Evolutionary conservation across 164 flowering plant genomes (phyloP).

Genomic region (Nymphaea colorata): DNA sequence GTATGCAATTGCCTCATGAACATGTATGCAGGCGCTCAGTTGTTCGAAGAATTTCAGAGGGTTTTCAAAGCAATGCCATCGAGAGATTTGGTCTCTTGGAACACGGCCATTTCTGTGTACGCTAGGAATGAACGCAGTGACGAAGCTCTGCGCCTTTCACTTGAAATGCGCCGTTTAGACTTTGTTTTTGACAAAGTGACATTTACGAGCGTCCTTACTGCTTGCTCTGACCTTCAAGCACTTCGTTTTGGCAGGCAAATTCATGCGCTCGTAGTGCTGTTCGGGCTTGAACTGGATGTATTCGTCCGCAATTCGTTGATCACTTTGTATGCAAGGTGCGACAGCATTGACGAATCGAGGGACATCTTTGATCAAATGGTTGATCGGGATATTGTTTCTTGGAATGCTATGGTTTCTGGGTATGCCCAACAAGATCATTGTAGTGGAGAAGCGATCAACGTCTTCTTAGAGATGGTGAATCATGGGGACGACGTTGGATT

Average conservation of each 20-base stretch:
- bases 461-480: slow-evolving; percentile 48
- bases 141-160: slow-evolving; percentile 39
- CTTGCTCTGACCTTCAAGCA: slow-evolving; percentile 39
- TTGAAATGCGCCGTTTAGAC: slow-evolving; percentile 44
- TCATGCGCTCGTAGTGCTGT: slow-evolving; percentile 39
- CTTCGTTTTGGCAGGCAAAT: slow-evolving; percentile 48
- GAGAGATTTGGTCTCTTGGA: slow-evolving; percentile 75
- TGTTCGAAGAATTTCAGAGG: slow-evolving; percentile 27
- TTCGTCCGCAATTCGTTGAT: slow-evolving; percentile 76
- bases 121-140: slow-evolving; percentile 10
- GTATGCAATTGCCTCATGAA: slow-evolving; percentile 81
- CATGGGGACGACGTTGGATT: slow-evolving; percentile 26
- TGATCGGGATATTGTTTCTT: slow-evolving; percentile 58
- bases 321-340: slow-evolving; percentile 52
- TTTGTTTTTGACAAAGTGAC: slow-evolving; percentile 63
- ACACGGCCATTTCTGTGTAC: slow-evolving; percentile 68
- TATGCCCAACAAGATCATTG: slow-evolving; percentile 49
- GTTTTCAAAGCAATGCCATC: slow-evolving; percentile 34
- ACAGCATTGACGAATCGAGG: slow-evolving; percentile 30
- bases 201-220: slow-evolving; percentile 41
- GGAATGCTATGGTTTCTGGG: slow-evolving; percentile 80
- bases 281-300: slow-evolving; percentile 43
- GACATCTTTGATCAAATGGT: slow-evolving; percentile 60
- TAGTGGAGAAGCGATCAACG: slow-evolving; percentile 39
- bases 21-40: slow-evolving; percentile 52